Evolutionary conservation across 164 flowering plant genomes (phyloP), one percentile per base, ranked within the genome.

Genomic region (Malania oleifera): DNA sequence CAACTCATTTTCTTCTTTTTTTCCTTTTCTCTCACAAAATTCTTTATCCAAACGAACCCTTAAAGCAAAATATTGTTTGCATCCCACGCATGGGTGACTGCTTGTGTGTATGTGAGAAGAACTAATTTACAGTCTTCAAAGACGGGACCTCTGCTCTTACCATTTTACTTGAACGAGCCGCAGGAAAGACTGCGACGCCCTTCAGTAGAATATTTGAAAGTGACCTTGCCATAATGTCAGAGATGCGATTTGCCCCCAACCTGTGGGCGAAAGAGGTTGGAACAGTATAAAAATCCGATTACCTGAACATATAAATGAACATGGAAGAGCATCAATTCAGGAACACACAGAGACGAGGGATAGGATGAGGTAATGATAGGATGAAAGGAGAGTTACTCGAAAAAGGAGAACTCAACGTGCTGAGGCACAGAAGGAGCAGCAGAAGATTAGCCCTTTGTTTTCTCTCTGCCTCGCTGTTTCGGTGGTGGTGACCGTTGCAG

Each of bases 191-290:
- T 4, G 52, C 35, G 10, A 73, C 38, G 28, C 75, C 63, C 70
- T 64, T 77, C 60, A 71, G 35, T 9, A 71, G 54, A 4, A 58
- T 7, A 50, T 49, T 70, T 10, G 75, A 68, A 18, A 73, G 24
- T 10, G 63, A 59, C 37, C 59, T 70, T 12, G 80, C 80, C 80
- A 73, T 72, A 39, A 31, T 62, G 13, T 11, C 12, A 45, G 40
- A 28, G 8, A 31, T 9, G n/a, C 8, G 34, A 62, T n/a, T 28
- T 29, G 22, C 1, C 22, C 5, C 12, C 17, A 17, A 43, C 3
- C 46, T 43, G 7, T 1, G 7, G 5, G 7, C 22, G 46, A 2
- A 5, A 43, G 22, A 43, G 5, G 22, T 17, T 6, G 9, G 22
- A 43, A 18, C 6, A 43, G 22, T 17, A 18, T 43, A 5, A 20